Evolutionary conservation across 306 rosid species (phyloP).

Genomic region (Neltuma alba): DNA sequence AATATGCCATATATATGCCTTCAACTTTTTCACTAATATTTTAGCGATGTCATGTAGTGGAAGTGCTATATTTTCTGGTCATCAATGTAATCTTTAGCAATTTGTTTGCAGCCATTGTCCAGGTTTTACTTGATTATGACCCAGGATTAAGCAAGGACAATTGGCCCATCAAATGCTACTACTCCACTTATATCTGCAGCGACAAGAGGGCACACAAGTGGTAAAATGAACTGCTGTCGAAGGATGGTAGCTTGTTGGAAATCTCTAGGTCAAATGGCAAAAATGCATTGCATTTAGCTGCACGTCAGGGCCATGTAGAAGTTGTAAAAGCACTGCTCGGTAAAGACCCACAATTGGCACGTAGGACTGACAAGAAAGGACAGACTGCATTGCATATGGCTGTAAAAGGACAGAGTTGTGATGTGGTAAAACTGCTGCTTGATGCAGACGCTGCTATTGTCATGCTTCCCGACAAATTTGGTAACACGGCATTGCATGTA

Average conservation of each 20-base stretch:
- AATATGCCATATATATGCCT: not conserved
- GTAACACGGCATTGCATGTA: constrained; percentile 91
- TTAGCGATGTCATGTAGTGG: not conserved
- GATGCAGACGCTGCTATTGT: constrained; percentile 95
- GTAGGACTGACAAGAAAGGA: constrained; percentile 96
- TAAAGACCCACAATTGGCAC: constrained; percentile 89
- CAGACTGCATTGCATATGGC: constrained; percentile 99
- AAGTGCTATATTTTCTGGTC: constrained; percentile 9
- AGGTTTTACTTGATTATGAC: constrained; percentile 77
- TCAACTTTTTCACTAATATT: not conserved
- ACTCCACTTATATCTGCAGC: constrained; percentile 96
- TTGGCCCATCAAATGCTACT: constrained; percentile 76
- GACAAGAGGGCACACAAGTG: constrained; percentile 78
- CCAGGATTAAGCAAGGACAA: constrained; percentile 78
- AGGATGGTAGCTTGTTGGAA: constrained; percentile 79
- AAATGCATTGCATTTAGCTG: constrained; percentile 93
- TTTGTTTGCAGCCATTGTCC: constrained; percentile 72
- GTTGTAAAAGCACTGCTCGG: constrained; percentile 71
- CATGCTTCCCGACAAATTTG: constrained; percentile 98
- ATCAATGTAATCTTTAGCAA: constrained; percentile 26
- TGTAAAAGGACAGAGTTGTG: constrained; percentile 93
- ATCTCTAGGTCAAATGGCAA: constrained; percentile 82
- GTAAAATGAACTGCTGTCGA: constrained; percentile 83
- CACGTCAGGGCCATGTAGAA: constrained; percentile 88
- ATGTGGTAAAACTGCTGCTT: constrained; percentile 90